These are phyloP conservation scores for Ustilago trichophora DNA, from an alignment of 1,284 basidiomycete genomes.

Conservation along the genomic window DNA sequence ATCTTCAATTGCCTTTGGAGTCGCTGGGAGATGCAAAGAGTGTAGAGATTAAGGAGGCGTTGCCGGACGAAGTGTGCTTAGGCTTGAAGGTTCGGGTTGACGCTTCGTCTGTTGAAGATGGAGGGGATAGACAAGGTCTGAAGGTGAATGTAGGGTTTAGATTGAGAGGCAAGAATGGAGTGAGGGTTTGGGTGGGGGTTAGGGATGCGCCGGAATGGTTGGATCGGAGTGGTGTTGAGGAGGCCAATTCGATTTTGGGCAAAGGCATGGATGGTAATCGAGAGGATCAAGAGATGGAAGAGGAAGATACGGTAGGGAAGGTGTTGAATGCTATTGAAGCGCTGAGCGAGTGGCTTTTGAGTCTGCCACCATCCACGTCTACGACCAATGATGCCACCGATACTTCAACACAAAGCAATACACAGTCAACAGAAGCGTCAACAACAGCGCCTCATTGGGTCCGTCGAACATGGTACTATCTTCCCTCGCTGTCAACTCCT, in stretches of 20 bases:
- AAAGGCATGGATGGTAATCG: background rate
- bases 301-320: constrained; percentile 4
- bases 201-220: constrained; percentile 34
- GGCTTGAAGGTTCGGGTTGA: constrained; percentile 23
- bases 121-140: too few species aligned
- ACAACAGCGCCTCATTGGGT: too few species aligned
- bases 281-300: too few species aligned
- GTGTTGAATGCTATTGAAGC: constrained; percentile 15
- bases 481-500: constrained; percentile 45
- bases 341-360: constrained; percentile 18
- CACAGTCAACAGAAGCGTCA: too few species aligned
- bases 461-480: constrained; percentile 52
- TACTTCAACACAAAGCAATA: too few species aligned
- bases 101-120: too few species aligned
- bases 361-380: background rate
- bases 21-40: constrained; percentile 12
- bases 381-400: too few species aligned
- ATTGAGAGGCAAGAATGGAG: background rate
- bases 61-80: constrained; percentile 23
- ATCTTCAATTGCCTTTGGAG: constrained; percentile 28
- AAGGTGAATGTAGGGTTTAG: too few species aligned
- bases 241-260: constrained; percentile 11
- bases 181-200: constrained; percentile 23
- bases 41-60: constrained; percentile 17
- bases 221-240: constrained; percentile 10